Evolutionary conservation across 495 filamentous ascomycete species (phyloP), one percentile per base, ranked within the genome.

Genomic region (Aspergillus avenaceus): DNA sequence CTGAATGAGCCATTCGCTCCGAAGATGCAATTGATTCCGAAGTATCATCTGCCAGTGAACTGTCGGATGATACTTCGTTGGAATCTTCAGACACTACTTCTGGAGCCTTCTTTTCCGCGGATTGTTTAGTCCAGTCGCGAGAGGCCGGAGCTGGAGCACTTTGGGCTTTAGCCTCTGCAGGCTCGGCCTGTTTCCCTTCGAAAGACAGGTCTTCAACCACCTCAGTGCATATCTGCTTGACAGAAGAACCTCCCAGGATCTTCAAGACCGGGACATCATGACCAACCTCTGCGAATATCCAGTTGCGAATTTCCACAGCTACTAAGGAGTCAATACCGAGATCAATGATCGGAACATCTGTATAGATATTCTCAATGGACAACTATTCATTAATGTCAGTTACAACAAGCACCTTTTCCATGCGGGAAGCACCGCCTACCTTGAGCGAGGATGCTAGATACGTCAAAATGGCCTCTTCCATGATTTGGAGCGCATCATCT

Each of bases 251-350:
- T 7, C 68, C 60, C 12, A 81, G 49, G 29, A 82, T 71, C 63
- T 81, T 75, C 49, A 78, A 67, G 5, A 80, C 74, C 3, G 72
- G 69, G 1, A 80, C 51, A 14, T 78, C 70, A n/a, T 55, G 54
- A 0, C 57, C 50, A 7, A 70, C 26, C 19, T 65, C 55, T 14
- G 61, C 65, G 41, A 58, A 55, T 21, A 66, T 55, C 66, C 66
- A 70, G 16, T 25, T 27, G 2, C 66, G 49, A 19, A 70, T 45
- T 14, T 63, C 52, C 8, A 68, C 63, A 12, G 66, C 60, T 2
- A 68, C 49, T 6, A 68, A 29, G 8, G 65, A 68, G 32, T 70
- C 66, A 24, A 68, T 40, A 13, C 66, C 66, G 5, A 73, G 46
- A 2, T 72, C 66, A 18, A 52, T 42, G 9, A 57, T 36, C 1